A percentile compares a stretch with the other conserved stretches of the same genome.
These are phyloP conservation scores for Zygnema cylindricum DNA, from an alignment of 139 green algal species.

Conservation along the genomic window DNA sequence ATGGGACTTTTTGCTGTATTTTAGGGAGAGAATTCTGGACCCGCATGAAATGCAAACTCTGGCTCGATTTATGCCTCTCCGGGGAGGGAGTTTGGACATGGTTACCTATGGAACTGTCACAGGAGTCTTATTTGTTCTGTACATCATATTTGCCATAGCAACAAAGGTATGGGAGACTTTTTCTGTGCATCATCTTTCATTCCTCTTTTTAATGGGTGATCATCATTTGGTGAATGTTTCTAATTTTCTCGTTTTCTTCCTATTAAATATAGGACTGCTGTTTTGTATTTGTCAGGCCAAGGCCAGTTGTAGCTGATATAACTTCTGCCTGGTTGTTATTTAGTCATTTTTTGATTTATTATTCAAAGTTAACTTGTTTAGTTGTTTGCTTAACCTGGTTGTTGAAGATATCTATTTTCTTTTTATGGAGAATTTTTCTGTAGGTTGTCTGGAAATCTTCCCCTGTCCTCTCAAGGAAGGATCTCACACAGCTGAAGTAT, in stretches of 20 bases:
- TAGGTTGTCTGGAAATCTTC: constrained; percentile 15
- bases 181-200: too few relatives aligned
- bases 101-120: neutral
- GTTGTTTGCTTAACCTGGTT: too few relatives aligned
- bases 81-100: neutral
- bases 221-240: too few relatives aligned
- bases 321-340: too few relatives aligned
- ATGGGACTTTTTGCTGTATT: too few relatives aligned
- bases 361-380: too few relatives aligned
- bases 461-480: constrained; percentile 19
- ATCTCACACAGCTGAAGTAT: constrained; percentile 17
- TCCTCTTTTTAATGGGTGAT: too few relatives aligned
- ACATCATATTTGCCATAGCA: neutral
- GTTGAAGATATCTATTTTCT: constrained; percentile 20
- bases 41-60: neutral
- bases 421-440: neutral
- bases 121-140: neutral
- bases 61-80: neutral
- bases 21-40: neutral
- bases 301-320: too few relatives aligned
- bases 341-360: too few relatives aligned
- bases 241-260: too few relatives aligned
- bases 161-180: neutral
- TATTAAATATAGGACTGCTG: too few relatives aligned
- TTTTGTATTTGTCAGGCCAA: too few relatives aligned